These are phyloP conservation scores for Ulmus americana DNA, from an alignment of 331 rosid genomes.

Conservation along the genomic window DNA sequence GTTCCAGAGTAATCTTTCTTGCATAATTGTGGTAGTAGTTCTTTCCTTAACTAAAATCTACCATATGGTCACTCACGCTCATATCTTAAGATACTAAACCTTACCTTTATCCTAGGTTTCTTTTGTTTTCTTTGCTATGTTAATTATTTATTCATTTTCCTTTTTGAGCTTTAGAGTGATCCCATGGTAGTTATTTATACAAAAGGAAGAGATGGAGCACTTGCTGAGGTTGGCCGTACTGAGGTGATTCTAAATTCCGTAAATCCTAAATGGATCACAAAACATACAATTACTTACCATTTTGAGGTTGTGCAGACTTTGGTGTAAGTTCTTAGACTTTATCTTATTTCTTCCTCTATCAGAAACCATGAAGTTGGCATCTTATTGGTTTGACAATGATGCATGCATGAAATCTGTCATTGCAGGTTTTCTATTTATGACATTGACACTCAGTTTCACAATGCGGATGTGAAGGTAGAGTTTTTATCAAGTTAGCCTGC, in stretches of 20 bases:
- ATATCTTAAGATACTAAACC: conserved; percentile 1
- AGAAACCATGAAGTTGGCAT: conserved; percentile 11
- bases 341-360: conserved; percentile 22
- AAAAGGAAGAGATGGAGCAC: conserved; percentile 72
- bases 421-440: conserved; percentile 82
- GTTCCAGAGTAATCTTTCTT: background rate
- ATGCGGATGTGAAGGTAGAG: conserved; percentile 67
- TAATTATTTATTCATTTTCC: conserved; percentile 15
- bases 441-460: conserved; percentile 80
- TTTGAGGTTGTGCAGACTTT: conserved; percentile 83
- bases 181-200: conserved; percentile 74
- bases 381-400: conserved; percentile 30
- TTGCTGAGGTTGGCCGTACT: conserved; percentile 78
- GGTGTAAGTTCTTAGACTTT: conserved; percentile 65
- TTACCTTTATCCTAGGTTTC: background rate
- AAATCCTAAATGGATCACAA: conserved; percentile 79
- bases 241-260: conserved; percentile 80
- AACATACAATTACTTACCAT: conserved; percentile 56
- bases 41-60: background rate
- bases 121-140: conserved; percentile 1
- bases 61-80: background rate
- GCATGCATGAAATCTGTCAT: conserved; percentile 18
- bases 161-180: conserved; percentile 57
- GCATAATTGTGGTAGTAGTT: background rate
- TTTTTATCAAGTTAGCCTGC: conserved; percentile 12